Evolutionary conservation across 176 grass and related monocot genomes (phyloP).

Genomic region (Juncus inflexus): DNA sequence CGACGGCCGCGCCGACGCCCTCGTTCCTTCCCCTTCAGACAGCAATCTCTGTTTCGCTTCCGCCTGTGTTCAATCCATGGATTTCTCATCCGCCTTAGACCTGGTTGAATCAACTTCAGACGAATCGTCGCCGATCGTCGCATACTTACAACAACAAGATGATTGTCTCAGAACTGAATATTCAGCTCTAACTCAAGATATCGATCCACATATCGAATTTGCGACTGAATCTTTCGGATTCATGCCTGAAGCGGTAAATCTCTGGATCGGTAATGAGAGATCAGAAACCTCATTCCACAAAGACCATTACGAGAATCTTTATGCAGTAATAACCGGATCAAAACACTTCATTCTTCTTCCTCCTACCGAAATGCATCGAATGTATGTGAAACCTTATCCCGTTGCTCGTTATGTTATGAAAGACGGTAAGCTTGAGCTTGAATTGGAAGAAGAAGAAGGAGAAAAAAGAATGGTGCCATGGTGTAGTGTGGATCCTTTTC

Average conservation of each 20-base stretch:
- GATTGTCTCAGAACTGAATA: constrained; percentile 84
- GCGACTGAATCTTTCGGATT: constrained; percentile 77
- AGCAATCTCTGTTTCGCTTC: constrained; percentile 56
- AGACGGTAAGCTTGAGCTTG: constrained; percentile 46
- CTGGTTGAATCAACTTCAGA: constrained; percentile 45
- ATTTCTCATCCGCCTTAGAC: constrained; percentile 44
- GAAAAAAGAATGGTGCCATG: constrained; percentile 62
- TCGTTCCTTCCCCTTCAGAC: constrained; percentile 34
- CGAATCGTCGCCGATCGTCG: constrained; percentile 36
- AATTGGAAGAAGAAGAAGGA: constrained; percentile 53
- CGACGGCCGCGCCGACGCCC: constrained; percentile 68
- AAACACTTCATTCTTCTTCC: constrained; percentile 88
- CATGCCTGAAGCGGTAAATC: constrained; percentile 83
- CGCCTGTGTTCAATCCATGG: constrained; percentile 49
- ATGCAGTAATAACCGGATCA: constrained; percentile 71
- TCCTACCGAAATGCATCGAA: constrained; percentile 78
- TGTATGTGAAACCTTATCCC: constrained; percentile 66
- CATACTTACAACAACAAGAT: constrained; percentile 91
- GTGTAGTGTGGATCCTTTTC: constrained; percentile 84
- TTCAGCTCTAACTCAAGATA: constrained; percentile 58
- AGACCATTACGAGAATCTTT: constrained; percentile 97
- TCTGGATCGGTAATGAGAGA: constrained; percentile 69
- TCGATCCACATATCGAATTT: constrained; percentile 80
- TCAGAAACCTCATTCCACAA: constrained; percentile 91
- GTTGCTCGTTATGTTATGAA: constrained; percentile 43